Evolutionary conservation across 345 rosid species (phyloP), one percentile per base, ranked within the genome.

Genomic region (Eucalyptus tenuipes): DNA sequence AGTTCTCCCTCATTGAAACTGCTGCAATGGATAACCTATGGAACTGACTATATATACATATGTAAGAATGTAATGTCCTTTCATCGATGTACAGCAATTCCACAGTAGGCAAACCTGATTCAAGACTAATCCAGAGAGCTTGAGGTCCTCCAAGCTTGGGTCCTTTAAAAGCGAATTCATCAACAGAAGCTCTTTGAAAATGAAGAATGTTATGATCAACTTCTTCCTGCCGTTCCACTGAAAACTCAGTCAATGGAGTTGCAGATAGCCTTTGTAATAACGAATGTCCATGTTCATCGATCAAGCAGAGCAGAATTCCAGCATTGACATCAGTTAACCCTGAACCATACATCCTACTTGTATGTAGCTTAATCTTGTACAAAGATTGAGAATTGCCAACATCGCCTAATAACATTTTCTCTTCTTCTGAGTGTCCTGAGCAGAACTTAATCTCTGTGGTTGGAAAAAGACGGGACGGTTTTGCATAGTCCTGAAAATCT

Each of bases 401-500:
- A 88, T 31, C 52, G 13, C 89, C 82, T 79, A 91, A 91, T 7
- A 88, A 47, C 57, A 89, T 71, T n/a, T 42, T 44, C 75, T 87
- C 91, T 88, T 91, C 89, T 61, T 59, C 88, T 49, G 87, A 88
- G 40, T 88, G 90, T 64, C 66, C 93, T 42, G 66, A 82, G 89
- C 85, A 93, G 88, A 90, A 89, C 90, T 94, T 92, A 79, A 91
- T 93, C 90, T 95, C 95, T 45, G 93, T 92, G 49, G 95, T 93
- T 42, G 91, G 93, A 85, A 95, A 61, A 66, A 97, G 95, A 48
- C 95, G 95, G 22, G 90, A 91, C 85, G 99, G 98, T 91, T 90
- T 94, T 85, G 95, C 96, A 91, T 92, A 96, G n/a, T 90, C 95
- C 94, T 94, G 95, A 89, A 94, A 97, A 92, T 96, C 99, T 96